phyloP scores from a whole-genome alignment of 2,329 filamentous ascomycete genomes.

The Aspergillus terreus region DNA sequence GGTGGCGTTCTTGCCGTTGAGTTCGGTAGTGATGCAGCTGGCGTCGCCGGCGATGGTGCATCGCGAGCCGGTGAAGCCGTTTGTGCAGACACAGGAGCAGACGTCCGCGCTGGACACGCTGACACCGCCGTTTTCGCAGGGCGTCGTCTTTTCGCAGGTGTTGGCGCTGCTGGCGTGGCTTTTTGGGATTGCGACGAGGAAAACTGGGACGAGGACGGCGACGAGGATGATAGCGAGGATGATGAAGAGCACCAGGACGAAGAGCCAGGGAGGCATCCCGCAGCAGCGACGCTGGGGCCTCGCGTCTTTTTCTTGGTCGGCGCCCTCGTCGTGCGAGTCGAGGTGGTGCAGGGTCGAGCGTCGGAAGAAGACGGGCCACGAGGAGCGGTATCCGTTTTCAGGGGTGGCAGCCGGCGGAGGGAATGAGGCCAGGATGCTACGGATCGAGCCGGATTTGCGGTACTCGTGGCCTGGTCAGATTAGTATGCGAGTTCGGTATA shows the following conservation, averaged over 20 bases:
- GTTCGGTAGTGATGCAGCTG: slow-evolving; percentile 52
- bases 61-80: slow-evolving; percentile 71
- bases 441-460: slow-evolving; percentile 53
- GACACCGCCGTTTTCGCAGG: slow-evolving; percentile 76
- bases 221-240: slow-evolving; percentile 71
- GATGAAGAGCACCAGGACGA: slow-evolving; percentile 63
- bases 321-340: slow-evolving; percentile 21
- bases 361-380: slow-evolving; percentile 38
- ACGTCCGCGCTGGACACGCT: slow-evolving; percentile 64
- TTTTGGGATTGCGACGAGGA: slow-evolving; percentile 58
- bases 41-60: slow-evolving; percentile 52
- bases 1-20: slow-evolving; percentile 63
- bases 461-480: slow-evolving; percentile 16
- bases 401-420: slow-evolving; percentile 57
- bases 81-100: slow-evolving; percentile 84
- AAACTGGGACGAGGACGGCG: slow-evolving; percentile 74
- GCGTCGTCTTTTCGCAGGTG: slow-evolving; percentile 31
- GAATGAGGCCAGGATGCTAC: slow-evolving; percentile 64
- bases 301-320: slow-evolving; percentile 19
- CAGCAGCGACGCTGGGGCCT: slow-evolving; percentile 64
- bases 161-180: not conserved
- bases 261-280: slow-evolving; percentile 76
- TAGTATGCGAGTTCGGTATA: too few relatives aligned
- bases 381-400: slow-evolving; percentile 25
- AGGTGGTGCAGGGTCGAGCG: slow-evolving; percentile 32